phyloP scores from a whole-genome alignment of 768 basidiomycete species.

The Stropharia rugosoannulata region DNA sequence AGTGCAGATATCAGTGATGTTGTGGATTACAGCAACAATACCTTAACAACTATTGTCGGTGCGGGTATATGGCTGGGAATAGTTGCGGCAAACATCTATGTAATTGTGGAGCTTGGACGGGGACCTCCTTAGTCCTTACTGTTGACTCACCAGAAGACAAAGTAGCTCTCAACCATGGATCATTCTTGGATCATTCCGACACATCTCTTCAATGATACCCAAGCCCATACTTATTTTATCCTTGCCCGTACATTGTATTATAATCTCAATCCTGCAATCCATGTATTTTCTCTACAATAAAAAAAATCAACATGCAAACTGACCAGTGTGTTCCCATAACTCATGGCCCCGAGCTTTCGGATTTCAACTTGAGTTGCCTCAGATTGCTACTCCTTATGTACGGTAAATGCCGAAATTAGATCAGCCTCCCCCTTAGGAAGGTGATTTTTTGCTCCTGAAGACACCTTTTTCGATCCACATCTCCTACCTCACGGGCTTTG shows the following conservation, averaged over 20 bases:
- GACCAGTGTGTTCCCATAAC: no score
- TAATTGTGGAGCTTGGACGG: slow-evolving; percentile 55
- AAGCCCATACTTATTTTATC: no score
- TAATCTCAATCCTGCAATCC: no score
- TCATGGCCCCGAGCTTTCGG: no score
- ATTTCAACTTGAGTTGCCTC: no score
- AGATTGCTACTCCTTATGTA: neutral
- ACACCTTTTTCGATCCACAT: neutral
- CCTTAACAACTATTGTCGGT: slow-evolving; percentile 48
- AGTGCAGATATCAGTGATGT: slow-evolving; percentile 22
- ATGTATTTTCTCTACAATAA: no score
- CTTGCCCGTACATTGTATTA: no score
- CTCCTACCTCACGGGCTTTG: neutral
- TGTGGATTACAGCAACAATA: slow-evolving; percentile 67
- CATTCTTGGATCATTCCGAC: neutral
- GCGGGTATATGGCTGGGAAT: slow-evolving; percentile 64
- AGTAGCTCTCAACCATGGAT: neutral
- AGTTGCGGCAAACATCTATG: slow-evolving; percentile 74
- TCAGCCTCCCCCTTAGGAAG: slow-evolving; percentile 1
- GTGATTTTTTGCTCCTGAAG: slow-evolving; percentile 10
- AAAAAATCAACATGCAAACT: no score
- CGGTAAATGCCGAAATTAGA: slow-evolving; percentile 5
- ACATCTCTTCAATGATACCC: neutral
- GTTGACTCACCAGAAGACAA: neutral
- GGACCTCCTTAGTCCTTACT: slow-evolving; percentile 1